These are phyloP conservation scores for Zygotorulaspora mrakii DNA, from an alignment of 1,139 yeast species.

Conservation along the genomic window DNA sequence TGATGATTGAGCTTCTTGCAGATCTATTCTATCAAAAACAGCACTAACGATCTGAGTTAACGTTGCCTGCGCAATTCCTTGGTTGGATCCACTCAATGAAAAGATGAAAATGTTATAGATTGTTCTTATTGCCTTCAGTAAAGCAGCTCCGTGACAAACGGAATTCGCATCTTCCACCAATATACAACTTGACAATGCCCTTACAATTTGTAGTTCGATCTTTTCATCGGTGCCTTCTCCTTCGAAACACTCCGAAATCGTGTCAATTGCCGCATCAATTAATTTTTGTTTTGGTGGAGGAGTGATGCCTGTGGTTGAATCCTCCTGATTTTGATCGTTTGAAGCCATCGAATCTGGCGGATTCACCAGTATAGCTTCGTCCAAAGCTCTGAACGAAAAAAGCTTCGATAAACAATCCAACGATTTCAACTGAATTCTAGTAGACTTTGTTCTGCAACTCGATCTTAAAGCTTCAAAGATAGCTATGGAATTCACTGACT, in stretches of 20 bases:
- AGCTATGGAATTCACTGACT: slow-evolving; percentile 43
- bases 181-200: slow-evolving; percentile 87
- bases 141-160: slow-evolving; percentile 86
- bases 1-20: slow-evolving; percentile 13
- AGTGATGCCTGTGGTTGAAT: slow-evolving; percentile 41
- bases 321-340: slow-evolving; percentile 32
- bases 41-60: slow-evolving; percentile 86
- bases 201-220: slow-evolving; percentile 85
- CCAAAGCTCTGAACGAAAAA: slow-evolving; percentile 59
- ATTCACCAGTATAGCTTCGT: slow-evolving; percentile 45
- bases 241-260: slow-evolving; percentile 79
- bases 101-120: slow-evolving; percentile 87
- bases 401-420: slow-evolving; percentile 65
- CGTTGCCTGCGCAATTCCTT: slow-evolving; percentile 93
- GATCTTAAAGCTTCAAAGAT: slow-evolving; percentile 60
- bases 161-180: slow-evolving; percentile 58
- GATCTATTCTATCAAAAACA: slow-evolving; percentile 69
- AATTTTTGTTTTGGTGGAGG: slow-evolving; percentile 55
- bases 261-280: slow-evolving; percentile 81
- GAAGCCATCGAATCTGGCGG: slow-evolving; percentile 41
- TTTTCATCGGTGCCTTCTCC: slow-evolving; percentile 89
- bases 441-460: slow-evolving; percentile 52
- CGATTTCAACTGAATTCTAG: slow-evolving; percentile 53
- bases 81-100: slow-evolving; percentile 77
- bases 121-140: slow-evolving; percentile 87